Evolutionary conservation across 345 rosid genomes (phyloP).

Genomic region (Corchorus capsularis): DNA sequence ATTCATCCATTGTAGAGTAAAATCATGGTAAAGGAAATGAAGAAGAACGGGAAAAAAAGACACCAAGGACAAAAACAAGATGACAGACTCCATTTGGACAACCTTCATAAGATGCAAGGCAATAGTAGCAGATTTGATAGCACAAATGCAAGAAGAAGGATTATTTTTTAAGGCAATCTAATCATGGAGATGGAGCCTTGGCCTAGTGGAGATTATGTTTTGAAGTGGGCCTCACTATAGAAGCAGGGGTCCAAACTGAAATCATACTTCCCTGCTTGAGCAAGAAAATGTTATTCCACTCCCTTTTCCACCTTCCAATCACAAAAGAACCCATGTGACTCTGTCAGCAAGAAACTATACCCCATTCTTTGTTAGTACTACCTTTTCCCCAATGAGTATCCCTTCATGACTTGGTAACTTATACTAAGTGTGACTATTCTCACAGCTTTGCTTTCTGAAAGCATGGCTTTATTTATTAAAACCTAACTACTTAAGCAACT

Average conservation of each 20-base stretch:
- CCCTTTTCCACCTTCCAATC: constrained; percentile 24
- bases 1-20: neutral
- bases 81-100: constrained; percentile 16
- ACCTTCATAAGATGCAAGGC: neutral
- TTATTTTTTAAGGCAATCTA: constrained; percentile 23
- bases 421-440: neutral
- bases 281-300: constrained; percentile 26
- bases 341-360: constrained; percentile 33
- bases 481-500: constrained; percentile 17
- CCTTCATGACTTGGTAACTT: constrained; percentile 8
- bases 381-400: constrained; percentile 25
- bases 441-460: constrained; percentile 20
- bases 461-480: neutral
- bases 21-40: neutral
- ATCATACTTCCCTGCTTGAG: constrained; percentile 16
- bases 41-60: neutral
- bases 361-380: constrained; percentile 21
- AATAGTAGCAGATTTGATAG: constrained; percentile 22
- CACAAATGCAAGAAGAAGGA: constrained; percentile 13
- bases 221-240: constrained; percentile 28
- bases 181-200: neutral
- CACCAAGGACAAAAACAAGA: neutral
- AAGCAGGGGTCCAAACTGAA: constrained; percentile 18
- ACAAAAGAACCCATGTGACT: constrained; percentile 38
- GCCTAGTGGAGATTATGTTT: constrained; percentile 13